Evolutionary conservation across 352 stramenopile genomes (phyloP).

Genomic region (Phytophthora pistaciae): DNA sequence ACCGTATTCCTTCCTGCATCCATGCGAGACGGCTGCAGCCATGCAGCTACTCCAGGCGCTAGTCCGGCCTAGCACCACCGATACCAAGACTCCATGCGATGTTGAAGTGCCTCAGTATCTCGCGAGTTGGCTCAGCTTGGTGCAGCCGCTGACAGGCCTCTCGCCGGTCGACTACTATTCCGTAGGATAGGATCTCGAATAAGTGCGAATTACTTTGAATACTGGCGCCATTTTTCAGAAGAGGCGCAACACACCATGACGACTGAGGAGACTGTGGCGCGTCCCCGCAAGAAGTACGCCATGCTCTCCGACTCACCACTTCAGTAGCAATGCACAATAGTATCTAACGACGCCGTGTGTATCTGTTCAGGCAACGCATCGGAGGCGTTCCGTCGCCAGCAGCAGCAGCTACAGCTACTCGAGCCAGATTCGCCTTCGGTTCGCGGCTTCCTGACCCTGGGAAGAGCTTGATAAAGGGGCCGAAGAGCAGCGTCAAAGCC

Average conservation of each 20-base stretch:
- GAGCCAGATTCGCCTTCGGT: slow-evolving; percentile 39
- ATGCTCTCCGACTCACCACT: neutral
- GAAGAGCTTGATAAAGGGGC: slow-evolving; percentile 14
- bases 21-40: slow-evolving; percentile 75
- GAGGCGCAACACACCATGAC: slow-evolving; percentile 6
- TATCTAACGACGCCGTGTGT: neutral
- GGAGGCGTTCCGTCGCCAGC: slow-evolving; percentile 9
- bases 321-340: too few relatives aligned
- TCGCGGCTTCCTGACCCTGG: slow-evolving; percentile 27
- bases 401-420: neutral
- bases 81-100: neutral
- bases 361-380: slow-evolving; percentile 25
- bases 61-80: neutral
- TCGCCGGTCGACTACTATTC: slow-evolving; percentile 51
- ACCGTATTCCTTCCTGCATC: slow-evolving; percentile 80
- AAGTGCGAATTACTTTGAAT: slow-evolving; percentile 18
- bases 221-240: slow-evolving; percentile 9
- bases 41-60: slow-evolving; percentile 70
- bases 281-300: slow-evolving; percentile 39
- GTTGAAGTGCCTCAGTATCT: slow-evolving; percentile 48
- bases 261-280: slow-evolving; percentile 15
- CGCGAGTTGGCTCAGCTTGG: slow-evolving; percentile 78
- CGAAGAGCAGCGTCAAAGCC: slow-evolving; percentile 8
- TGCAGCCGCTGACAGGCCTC: slow-evolving; percentile 71
- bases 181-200: slow-evolving; percentile 20